A percentile compares a stretch with the other conserved stretches of the same genome.
Evolutionary conservation across 163 green algal species (phyloP).

Genomic region (Chlorella variabilis): DNA sequence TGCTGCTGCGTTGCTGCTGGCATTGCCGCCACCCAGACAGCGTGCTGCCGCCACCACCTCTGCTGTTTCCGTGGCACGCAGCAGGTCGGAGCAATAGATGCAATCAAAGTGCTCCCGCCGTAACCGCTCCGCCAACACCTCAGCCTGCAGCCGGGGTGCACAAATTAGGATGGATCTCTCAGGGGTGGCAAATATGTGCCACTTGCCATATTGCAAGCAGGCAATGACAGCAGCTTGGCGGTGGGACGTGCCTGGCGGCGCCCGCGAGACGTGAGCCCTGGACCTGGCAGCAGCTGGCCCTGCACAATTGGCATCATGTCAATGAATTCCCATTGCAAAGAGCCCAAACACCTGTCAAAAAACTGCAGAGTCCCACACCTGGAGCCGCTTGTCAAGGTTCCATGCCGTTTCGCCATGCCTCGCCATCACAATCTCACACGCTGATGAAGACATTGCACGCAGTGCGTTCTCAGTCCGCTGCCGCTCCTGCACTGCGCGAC

Average conservation of each 20-base stretch:
- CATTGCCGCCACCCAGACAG: background rate
- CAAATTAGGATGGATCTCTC: background rate
- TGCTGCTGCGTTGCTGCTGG: background rate
- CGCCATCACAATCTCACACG: conserved; percentile 34
- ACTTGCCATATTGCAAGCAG: background rate
- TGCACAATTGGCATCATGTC: background rate
- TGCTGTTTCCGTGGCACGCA: conserved; percentile 31
- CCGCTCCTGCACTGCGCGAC: background rate
- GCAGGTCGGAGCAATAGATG: conserved; percentile 38
- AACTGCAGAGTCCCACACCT: background rate
- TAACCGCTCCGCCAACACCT: conserved; percentile 14
- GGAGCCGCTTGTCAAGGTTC: conserved; percentile 42
- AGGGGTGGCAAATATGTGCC: no score
- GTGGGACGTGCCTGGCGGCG: conserved; percentile 1
- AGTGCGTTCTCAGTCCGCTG: background rate
- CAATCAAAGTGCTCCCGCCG: background rate
- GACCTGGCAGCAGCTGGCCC: conserved; percentile 44
- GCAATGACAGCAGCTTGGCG: background rate
- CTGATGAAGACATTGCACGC: background rate
- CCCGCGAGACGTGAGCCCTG: conserved; percentile 30
- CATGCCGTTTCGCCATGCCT: conserved; percentile 42
- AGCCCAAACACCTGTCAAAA: background rate
- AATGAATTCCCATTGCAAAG: background rate
- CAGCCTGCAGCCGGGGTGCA: background rate
- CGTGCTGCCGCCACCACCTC: background rate